Conservation (phyloP, 352 stramenopile species). For the Globisporangium iwayamae region DNA sequence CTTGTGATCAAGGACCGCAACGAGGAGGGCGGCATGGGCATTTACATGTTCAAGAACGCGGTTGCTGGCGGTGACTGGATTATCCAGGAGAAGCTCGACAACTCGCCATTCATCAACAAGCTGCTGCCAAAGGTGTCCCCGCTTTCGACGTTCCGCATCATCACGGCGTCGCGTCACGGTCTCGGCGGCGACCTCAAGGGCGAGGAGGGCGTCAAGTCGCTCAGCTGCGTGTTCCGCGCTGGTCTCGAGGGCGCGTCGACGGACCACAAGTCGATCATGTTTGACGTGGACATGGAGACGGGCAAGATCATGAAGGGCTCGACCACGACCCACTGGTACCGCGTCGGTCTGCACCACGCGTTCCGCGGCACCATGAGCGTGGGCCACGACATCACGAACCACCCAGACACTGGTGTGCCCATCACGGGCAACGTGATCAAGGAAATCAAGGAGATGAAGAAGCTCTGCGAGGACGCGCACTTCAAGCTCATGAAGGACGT, state of each 20-base stretch:
- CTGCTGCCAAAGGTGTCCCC: slow-evolving; percentile 92
- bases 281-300: slow-evolving; percentile 95
- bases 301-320: slow-evolving; percentile 93
- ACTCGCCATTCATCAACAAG: slow-evolving; percentile 89
- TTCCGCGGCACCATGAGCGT: slow-evolving; percentile 73
- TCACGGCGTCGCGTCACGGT: slow-evolving; percentile 90
- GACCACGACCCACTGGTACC: slow-evolving; percentile 97
- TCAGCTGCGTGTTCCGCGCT: slow-evolving; percentile 79
- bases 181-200: slow-evolving; percentile 49
- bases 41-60: slow-evolving; percentile 98
- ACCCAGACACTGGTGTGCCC: slow-evolving; percentile 86
- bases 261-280: slow-evolving; percentile 98
- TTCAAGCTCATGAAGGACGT: slow-evolving; percentile 91
- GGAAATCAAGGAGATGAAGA: slow-evolving; percentile 84
- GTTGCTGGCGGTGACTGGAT: slow-evolving; percentile 93
- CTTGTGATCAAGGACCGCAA: slow-evolving; percentile 98
- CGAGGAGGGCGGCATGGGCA: slow-evolving; percentile 97
- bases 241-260: slow-evolving; percentile 79
- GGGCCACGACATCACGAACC: slow-evolving; percentile 84
- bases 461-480: slow-evolving; percentile 84
- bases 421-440: slow-evolving; percentile 88
- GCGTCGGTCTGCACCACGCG: slow-evolving; percentile 77
- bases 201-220: slow-evolving; percentile 64
- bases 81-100: slow-evolving; percentile 95
- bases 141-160: slow-evolving; percentile 97